Percentiles rank a stretch among this genome's conserved stretches.
phyloP scores from a whole-genome alignment of 2,329 filamentous ascomycete species.

The Colletotrichum siamense region DNA sequence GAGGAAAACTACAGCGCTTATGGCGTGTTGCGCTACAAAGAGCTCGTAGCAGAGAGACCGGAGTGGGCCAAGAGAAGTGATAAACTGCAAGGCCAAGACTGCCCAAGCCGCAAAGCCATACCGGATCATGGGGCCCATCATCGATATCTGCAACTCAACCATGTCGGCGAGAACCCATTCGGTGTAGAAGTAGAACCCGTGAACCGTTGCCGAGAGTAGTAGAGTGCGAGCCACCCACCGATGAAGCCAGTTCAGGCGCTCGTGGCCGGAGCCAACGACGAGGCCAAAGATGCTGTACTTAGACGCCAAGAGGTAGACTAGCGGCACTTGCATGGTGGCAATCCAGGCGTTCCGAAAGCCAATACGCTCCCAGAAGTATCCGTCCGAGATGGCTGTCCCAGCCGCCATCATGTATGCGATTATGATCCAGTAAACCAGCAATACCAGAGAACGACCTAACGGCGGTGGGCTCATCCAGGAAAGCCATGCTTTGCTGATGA shows the following conservation, averaged over 20 bases:
- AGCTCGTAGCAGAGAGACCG: constrained; percentile 71
- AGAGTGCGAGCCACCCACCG: constrained; percentile 75
- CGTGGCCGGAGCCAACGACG: constrained; percentile 68
- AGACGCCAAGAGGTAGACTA: constrained; percentile 66
- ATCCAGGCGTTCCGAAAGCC: constrained; percentile 74
- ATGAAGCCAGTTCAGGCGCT: constrained; percentile 76
- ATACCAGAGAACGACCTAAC: constrained; percentile 57
- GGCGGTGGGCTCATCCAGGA: constrained; percentile 66
- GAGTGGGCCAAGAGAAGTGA: constrained; percentile 68
- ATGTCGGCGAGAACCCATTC: constrained; percentile 68
- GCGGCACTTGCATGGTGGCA: constrained; percentile 66
- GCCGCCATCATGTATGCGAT: constrained; percentile 62
- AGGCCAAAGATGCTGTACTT: constrained; percentile 66
- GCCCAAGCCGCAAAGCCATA: constrained; percentile 73
- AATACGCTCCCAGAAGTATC: constrained; percentile 67
- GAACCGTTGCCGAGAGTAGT: constrained; percentile 70
- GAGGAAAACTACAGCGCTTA: constrained; percentile 66
- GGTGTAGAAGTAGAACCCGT: constrained; percentile 72
- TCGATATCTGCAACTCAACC: constrained; percentile 60
- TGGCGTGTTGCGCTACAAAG: constrained; percentile 72
- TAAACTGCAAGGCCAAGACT: constrained; percentile 69
- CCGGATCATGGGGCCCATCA: constrained; percentile 53
- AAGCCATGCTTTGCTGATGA: constrained; percentile 48
- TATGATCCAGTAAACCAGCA: constrained; percentile 64
- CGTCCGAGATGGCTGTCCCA: constrained; percentile 54